Evolutionary conservation across 305 asterid genomes (phyloP), one percentile per base, ranked within the genome.

Genomic region (Vinca major): DNA sequence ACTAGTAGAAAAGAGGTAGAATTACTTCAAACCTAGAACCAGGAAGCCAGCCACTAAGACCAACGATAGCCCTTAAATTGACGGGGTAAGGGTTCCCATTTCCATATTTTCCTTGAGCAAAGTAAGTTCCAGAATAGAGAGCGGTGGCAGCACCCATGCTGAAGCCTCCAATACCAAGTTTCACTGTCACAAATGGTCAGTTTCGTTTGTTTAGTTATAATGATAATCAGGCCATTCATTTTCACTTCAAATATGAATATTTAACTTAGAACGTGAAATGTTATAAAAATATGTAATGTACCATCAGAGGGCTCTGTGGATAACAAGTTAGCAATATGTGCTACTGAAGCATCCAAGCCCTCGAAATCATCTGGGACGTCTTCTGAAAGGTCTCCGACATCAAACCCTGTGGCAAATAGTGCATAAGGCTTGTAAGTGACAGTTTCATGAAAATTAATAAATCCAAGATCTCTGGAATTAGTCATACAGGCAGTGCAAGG

Each of bases 21-120:
- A 63, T 17, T 36, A 43, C 4, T 51, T 68, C 74, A 39, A 20
- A 93, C 99, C 97, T 89, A 51, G 95, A 89, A 79, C 87, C 89
- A 1, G 99, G 97, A 79, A 93, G 99, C 97, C 99, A 93, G 16
- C 96, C 94, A 44, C 97, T 93, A 70, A 93, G 83, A 77, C 97
- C 96, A 61, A 91, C 49, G 52, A 93, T 80, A 67, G 92, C 89
- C 80, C 83, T 82, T 54, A 93, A 80, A 74, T 80, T 80, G 76
- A 93, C 84, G 41, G 96, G 85, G 80, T 91, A 93, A 41, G 96
- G 88, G 71, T 71, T 81, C 40, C 99, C 97, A 66, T 89, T 93
- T 74, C 92, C 89, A 51, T 86, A 91, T 75, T 82, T 86, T 33
- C 99, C 99, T 33, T 81, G 96, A 1, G 89, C 89, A 63, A 89